phyloP scores from a whole-genome alignment of 108 stramenopile genomes.

The Mayamaea pseudoterrestris region DNA sequence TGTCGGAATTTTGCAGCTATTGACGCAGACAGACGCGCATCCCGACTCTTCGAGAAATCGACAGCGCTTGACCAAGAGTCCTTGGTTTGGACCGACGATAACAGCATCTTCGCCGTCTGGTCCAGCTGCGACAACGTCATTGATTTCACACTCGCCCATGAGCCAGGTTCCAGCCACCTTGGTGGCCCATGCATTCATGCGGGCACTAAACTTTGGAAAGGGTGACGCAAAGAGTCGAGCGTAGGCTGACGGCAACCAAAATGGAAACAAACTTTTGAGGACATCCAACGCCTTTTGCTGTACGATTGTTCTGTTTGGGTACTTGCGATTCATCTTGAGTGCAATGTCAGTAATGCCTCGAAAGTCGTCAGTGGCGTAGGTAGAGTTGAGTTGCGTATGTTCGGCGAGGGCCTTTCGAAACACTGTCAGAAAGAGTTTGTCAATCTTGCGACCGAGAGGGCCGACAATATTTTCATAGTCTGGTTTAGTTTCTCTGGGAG shows the following conservation, averaged over 20 bases:
- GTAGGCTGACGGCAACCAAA: conserved; percentile 41
- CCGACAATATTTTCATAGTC: conserved; percentile 69
- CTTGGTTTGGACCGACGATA: conserved; percentile 52
- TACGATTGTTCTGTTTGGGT: conserved; percentile 22
- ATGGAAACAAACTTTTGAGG: conserved; percentile 37
- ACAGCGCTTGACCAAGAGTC: conserved; percentile 83
- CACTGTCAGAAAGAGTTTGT: conserved; percentile 36
- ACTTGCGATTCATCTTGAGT: conserved; percentile 41
- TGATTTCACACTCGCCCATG: conserved; percentile 87
- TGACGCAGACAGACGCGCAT: conserved; percentile 88
- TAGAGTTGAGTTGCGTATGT: conserved; percentile 18
- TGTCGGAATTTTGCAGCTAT: conserved; percentile 89
- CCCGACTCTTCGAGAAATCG: conserved; percentile 84
- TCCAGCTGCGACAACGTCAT: conserved; percentile 43
- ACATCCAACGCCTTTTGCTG: conserved; percentile 48
- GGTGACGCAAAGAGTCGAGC: conserved; percentile 52
- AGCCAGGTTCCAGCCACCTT: conserved; percentile 70
- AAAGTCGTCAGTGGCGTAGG: conserved; percentile 35
- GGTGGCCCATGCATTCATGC: conserved; percentile 88
- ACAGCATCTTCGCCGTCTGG: conserved; percentile 15
- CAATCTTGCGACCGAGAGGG: conserved; percentile 45
- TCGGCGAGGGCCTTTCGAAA: conserved; percentile 51
- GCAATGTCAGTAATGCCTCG: conserved; percentile 57
- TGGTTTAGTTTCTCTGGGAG: conserved; percentile 2
- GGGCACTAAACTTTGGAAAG: conserved; percentile 51